These are phyloP conservation scores for Lipomyces anomalus DNA, from an alignment of 805 yeast species.

Conservation along the genomic window DNA sequence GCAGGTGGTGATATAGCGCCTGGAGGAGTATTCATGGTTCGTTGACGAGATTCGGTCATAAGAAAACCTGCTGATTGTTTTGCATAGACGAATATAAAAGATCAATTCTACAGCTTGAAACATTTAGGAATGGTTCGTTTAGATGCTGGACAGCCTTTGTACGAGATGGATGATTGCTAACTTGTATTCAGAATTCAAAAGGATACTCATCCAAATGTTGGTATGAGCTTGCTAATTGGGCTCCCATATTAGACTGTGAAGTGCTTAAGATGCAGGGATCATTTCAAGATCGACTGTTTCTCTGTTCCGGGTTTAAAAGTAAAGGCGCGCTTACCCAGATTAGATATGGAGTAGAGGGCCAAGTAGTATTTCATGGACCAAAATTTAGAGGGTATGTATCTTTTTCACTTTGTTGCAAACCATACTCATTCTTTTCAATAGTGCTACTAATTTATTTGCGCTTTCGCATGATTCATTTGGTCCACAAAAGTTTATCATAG, in stretches of 20 bases:
- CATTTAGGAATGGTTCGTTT: no score
- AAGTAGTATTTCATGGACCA: slow-evolving; percentile 8
- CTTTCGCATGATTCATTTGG: slow-evolving; percentile 4
- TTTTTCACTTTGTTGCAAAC: neutral
- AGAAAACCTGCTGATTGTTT: no score
- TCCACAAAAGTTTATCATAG: slow-evolving; percentile 1
- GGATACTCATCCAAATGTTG: neutral
- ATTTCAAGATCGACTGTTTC: slow-evolving; percentile 7
- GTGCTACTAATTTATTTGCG: slow-evolving; percentile 8
- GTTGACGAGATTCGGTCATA: no score
- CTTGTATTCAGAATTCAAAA: no score
- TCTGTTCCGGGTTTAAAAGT: slow-evolving; percentile 10
- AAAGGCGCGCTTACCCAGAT: slow-evolving; percentile 11
- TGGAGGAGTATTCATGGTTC: slow-evolving; percentile 14
- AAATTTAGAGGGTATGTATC: slow-evolving; percentile 2
- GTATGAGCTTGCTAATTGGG: slow-evolving; percentile 11
- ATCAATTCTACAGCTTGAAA: no score
- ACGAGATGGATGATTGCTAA: no score
- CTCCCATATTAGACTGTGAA: slow-evolving; percentile 13
- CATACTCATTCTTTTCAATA: neutral
- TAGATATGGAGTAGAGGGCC: slow-evolving; percentile 13
- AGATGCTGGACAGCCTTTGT: no score
- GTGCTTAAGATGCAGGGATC: slow-evolving; percentile 5
- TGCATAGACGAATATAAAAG: no score
- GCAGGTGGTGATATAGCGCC: slow-evolving; percentile 10